Evolutionary conservation across 139 green algal species (phyloP).

Genomic region (Chlorella vulgaris): DNA sequence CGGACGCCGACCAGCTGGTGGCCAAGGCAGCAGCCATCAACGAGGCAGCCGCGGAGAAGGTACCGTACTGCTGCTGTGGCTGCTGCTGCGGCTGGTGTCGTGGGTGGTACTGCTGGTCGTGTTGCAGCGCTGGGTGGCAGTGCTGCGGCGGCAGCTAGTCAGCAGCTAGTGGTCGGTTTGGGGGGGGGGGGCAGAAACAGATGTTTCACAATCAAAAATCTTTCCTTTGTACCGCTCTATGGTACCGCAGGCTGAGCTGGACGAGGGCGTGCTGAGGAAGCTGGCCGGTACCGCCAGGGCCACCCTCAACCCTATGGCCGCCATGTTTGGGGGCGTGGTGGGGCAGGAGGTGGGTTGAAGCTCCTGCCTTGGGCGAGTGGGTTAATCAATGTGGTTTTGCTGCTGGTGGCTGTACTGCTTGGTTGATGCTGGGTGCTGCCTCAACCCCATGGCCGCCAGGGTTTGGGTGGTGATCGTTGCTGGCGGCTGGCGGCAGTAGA

Average conservation of each 20-base stretch:
- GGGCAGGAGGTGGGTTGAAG: slow-evolving; percentile 85
- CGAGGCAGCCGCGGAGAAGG: slow-evolving; percentile 43
- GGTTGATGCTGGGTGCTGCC: neutral
- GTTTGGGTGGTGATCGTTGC: too few species aligned
- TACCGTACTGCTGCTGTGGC: neutral
- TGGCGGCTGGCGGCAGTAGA: too few species aligned
- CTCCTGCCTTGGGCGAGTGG: neutral
- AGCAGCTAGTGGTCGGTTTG: neutral
- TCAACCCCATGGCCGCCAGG: too few species aligned
- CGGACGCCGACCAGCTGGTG: slow-evolving; percentile 78
- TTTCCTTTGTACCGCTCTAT: neutral
- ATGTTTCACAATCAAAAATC: neutral
- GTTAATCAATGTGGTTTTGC: neutral
- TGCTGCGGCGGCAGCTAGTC: too few species aligned
- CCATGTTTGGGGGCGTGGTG: slow-evolving; percentile 96
- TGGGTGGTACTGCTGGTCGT: neutral
- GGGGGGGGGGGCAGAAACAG: neutral
- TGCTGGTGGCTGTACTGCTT: neutral
- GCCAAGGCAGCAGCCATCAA: slow-evolving; percentile 66
- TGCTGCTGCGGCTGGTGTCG: neutral
- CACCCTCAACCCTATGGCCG: slow-evolving; percentile 92
- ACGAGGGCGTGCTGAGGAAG: slow-evolving; percentile 61
- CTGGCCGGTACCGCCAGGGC: slow-evolving; percentile 64
- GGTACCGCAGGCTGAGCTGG: slow-evolving; percentile 54
- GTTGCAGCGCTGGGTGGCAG: neutral